Percentiles rank a stretch among this genome's conserved stretches.
These are phyloP conservation scores for Xerocomus subilludens DNA, from an alignment of 1,284 basidiomycete genomes.

Conservation along the genomic window DNA sequence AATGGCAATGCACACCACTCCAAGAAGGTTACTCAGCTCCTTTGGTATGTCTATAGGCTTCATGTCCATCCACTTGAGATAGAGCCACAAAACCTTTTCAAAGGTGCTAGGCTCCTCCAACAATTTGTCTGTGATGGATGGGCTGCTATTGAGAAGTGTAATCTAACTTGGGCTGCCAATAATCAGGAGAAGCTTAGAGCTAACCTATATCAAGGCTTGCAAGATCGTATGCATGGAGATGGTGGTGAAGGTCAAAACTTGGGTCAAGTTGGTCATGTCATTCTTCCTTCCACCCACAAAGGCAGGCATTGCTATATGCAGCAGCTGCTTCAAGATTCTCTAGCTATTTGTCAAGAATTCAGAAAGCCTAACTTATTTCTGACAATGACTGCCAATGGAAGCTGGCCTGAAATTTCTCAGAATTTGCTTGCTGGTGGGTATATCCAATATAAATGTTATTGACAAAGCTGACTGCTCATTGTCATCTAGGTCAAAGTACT, in stretches of 20 bases:
- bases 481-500: constrained; percentile 48
- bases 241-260: neutral
- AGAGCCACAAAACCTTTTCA: too few relatives aligned
- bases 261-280: constrained; percentile 18
- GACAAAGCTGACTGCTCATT: neutral
- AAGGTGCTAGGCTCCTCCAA: too few relatives aligned
- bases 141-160: too few relatives aligned
- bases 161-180: too few relatives aligned
- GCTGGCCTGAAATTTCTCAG: constrained; percentile 59
- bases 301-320: constrained; percentile 18
- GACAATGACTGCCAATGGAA: constrained; percentile 54
- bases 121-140: too few relatives aligned
- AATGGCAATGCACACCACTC: neutral
- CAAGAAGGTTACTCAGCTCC: constrained; percentile 36
- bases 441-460: neutral
- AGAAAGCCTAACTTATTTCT: constrained; percentile 29
- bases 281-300: constrained; percentile 21
- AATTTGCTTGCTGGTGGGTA: constrained; percentile 52
- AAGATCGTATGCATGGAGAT: too few relatives aligned
- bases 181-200: too few relatives aligned
- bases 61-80: constrained; percentile 1
- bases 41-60: constrained; percentile 35
- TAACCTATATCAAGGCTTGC: too few relatives aligned
- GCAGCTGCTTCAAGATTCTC: constrained; percentile 24
- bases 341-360: constrained; percentile 27